Percentiles rank a stretch among this genome's conserved stretches.
Conservation (phyloP, 2,329 filamentous ascomycete species). For the Zopfia rhizophila region DNA sequence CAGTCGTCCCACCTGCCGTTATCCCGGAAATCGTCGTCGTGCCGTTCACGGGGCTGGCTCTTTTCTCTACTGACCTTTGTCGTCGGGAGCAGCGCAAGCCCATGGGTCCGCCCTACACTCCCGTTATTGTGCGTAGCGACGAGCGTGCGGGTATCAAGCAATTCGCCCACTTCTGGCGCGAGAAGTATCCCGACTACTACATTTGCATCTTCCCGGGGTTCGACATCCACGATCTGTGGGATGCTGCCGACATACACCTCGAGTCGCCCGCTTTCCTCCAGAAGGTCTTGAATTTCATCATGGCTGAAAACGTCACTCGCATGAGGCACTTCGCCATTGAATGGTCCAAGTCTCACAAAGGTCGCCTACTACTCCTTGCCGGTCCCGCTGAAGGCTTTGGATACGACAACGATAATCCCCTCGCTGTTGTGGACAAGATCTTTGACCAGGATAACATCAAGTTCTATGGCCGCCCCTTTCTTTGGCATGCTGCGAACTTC, state of each 20-base stretch:
- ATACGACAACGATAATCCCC: constrained; percentile 29
- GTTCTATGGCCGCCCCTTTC: constrained; percentile 36
- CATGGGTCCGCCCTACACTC: constrained; percentile 22
- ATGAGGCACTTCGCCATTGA: constrained; percentile 31
- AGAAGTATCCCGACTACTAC: constrained; percentile 36
- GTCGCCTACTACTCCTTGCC: constrained; percentile 31
- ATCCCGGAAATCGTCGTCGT: constrained; percentile 5
- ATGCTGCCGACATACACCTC: constrained; percentile 43
- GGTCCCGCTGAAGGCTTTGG: constrained; percentile 24
- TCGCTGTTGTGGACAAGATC: constrained; percentile 39
- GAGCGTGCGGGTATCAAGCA: constrained; percentile 26
- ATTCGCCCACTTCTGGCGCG: constrained; percentile 33
- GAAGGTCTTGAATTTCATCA: constrained; percentile 41
- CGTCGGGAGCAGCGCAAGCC: constrained; percentile 17
- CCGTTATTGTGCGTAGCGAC: constrained; percentile 39
- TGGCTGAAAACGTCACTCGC: constrained; percentile 30
- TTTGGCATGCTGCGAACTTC: constrained; percentile 40
- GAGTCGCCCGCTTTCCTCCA: constrained; percentile 39
- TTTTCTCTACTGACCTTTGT: constrained; percentile 45
- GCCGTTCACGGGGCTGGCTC: constrained; percentile 21
- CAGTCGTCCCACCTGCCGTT: constrained; percentile 8
- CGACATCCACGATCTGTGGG: constrained; percentile 47
- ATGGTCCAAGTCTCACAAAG: constrained; percentile 33
- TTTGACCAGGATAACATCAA: constrained; percentile 38
- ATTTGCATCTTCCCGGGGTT: constrained; percentile 42